Evolutionary conservation across 2,329 filamentous ascomycete genomes (phyloP).

Genomic region (Trichoderma atrobrunneum): DNA sequence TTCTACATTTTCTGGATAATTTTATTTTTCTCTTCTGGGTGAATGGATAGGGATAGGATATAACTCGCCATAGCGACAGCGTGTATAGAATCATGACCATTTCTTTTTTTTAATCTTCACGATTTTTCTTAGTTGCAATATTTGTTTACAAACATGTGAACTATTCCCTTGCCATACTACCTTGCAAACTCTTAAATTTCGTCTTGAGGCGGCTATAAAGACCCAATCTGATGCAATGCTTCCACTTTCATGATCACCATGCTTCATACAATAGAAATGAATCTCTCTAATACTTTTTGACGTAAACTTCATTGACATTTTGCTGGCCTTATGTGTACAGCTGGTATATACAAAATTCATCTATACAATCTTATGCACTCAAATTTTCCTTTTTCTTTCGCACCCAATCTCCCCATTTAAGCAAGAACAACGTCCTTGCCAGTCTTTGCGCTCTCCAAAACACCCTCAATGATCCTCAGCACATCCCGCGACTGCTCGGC

Average conservation of each 20-base stretch:
- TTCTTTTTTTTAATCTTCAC: not conserved
- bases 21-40: not conserved
- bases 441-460: conserved; percentile 48
- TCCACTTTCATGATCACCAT: not conserved
- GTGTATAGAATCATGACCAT: not conserved
- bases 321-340: not conserved
- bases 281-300: not conserved
- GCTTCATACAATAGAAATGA: not conserved
- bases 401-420: not conserved
- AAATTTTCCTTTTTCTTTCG: not conserved
- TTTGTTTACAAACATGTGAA: not conserved
- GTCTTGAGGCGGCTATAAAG: not conserved
- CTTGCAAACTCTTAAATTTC: not conserved
- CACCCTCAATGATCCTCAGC: conserved; percentile 51
- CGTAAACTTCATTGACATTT: not conserved
- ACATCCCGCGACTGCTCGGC: conserved; percentile 53
- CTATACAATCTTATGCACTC: not conserved
- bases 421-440: conserved; percentile 41
- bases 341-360: conserved; percentile 5
- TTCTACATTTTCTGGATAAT: not conserved
- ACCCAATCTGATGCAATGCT: not conserved
- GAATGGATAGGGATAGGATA: not conserved
- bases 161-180: not conserved
- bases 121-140: not conserved
- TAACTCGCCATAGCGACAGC: not conserved